These are phyloP conservation scores for Zygosaccharomyces kombuchaensis DNA, from an alignment of 805 yeast genomes.

Conservation along the genomic window DNA sequence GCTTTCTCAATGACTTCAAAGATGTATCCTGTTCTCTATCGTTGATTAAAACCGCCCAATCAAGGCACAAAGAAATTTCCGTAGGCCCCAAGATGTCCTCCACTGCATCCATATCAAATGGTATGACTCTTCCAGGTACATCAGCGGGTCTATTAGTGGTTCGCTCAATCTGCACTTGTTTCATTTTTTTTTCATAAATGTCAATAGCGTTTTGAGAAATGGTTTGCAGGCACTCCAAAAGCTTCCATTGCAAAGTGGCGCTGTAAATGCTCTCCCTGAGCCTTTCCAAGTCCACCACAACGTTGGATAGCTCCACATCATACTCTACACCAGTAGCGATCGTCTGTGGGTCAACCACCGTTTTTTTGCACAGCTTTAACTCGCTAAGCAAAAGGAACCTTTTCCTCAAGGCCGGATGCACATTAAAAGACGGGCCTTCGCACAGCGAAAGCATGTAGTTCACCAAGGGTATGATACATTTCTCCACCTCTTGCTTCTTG, in stretches of 20 bases:
- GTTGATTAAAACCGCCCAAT: slow-evolving; percentile 35
- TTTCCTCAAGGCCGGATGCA: slow-evolving; percentile 39
- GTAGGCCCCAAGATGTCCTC: slow-evolving; percentile 34
- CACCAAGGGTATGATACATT: slow-evolving; percentile 33
- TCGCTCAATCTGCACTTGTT: slow-evolving; percentile 32
- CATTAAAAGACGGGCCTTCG: slow-evolving; percentile 40
- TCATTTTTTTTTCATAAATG: slow-evolving; percentile 32
- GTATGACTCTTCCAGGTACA: slow-evolving; percentile 26
- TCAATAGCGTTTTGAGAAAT: slow-evolving; percentile 29
- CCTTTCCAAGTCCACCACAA: slow-evolving; percentile 10
- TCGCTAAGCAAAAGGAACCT: slow-evolving; percentile 36
- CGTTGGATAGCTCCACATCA: slow-evolving; percentile 21
- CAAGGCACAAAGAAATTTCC: slow-evolving; percentile 30
- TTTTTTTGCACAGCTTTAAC: slow-evolving; percentile 25
- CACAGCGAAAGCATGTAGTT: slow-evolving; percentile 36
- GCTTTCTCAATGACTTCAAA: slow-evolving; percentile 23
- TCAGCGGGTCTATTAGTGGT: slow-evolving; percentile 32
- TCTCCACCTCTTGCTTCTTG: slow-evolving; percentile 17
- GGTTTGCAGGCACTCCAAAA: slow-evolving; percentile 21
- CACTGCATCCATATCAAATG: slow-evolving; percentile 28
- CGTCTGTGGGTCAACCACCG: slow-evolving; percentile 20
- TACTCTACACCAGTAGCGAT: slow-evolving; percentile 20
- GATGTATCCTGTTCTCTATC: slow-evolving; percentile 27
- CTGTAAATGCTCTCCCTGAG: slow-evolving; percentile 24
- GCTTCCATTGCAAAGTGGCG: slow-evolving; percentile 25